Evolutionary conservation across 1,284 basidiomycete genomes (phyloP).

Genomic region (Sanghuangporus weigelae): DNA sequence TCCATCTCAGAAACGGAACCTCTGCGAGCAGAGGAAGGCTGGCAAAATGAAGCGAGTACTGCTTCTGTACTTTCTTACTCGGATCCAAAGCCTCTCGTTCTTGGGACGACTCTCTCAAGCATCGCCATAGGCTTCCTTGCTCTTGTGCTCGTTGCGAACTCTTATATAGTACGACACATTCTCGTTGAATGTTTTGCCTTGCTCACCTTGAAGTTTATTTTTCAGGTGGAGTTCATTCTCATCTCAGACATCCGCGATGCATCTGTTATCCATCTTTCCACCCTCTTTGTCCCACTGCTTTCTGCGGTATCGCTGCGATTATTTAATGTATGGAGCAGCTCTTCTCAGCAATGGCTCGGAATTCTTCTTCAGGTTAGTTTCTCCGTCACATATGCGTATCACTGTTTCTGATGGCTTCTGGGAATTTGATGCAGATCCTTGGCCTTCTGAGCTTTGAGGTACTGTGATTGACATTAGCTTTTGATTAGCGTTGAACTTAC

Average conservation of each 20-base stretch:
- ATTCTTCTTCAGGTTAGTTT: slow-evolving; percentile 23
- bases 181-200: too few relatives aligned
- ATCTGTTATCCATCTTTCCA: slow-evolving; percentile 16
- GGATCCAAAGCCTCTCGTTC: neutral
- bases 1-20: neutral
- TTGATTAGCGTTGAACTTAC: neutral
- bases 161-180: too few relatives aligned
- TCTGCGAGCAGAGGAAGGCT: neutral
- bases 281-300: slow-evolving; percentile 18
- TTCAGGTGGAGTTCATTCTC: neutral
- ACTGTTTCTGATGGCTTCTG: neutral
- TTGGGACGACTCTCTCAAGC: slow-evolving; percentile 2
- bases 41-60: neutral
- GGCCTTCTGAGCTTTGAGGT: slow-evolving; percentile 17
- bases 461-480: neutral
- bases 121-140: slow-evolving; percentile 6
- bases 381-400: neutral
- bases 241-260: slow-evolving; percentile 13
- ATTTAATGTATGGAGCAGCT: slow-evolving; percentile 9
- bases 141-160: neutral
- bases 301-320: slow-evolving; percentile 15
- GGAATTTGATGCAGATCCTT: slow-evolving; percentile 20
- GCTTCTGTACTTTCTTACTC: neutral
- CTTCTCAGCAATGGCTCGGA: slow-evolving; percentile 21
- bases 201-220: neutral